Conservation (phyloP, 1,284 basidiomycete species). For the Salmacisia buchloeana region DNA sequence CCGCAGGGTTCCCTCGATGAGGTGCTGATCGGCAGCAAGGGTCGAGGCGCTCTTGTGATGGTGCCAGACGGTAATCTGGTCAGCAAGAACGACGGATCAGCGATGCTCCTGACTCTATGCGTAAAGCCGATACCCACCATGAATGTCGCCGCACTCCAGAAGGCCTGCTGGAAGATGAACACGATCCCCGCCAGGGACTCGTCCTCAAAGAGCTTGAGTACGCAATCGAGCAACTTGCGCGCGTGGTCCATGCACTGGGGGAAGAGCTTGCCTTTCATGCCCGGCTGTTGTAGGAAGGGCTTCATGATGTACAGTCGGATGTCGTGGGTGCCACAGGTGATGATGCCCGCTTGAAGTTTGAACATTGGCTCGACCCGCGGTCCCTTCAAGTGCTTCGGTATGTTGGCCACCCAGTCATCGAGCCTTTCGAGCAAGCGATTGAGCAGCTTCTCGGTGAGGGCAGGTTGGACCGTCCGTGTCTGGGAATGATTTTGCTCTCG, state of each 20-base stretch:
- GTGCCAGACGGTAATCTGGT: conserved; percentile 39
- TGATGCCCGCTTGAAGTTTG: conserved; percentile 27
- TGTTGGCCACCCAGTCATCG: conserved; percentile 35
- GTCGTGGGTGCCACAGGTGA: conserved; percentile 34
- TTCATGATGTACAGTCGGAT: conserved; percentile 42
- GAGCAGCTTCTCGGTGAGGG: conserved; percentile 39
- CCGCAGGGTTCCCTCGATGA: conserved; percentile 33
- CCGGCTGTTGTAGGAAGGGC: conserved; percentile 35
- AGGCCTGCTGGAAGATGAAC: conserved; percentile 39
- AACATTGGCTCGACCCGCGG: conserved; percentile 14
- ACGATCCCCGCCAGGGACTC: conserved; percentile 26
- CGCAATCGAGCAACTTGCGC: conserved; percentile 28
- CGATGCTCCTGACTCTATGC: too few relatives aligned
- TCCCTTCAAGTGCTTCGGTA: conserved; percentile 25
- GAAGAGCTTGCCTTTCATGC: background rate
- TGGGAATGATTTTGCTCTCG: background rate
- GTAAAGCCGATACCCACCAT: conserved; percentile 14
- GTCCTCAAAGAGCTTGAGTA: conserved; percentile 32
- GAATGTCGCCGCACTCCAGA: conserved; percentile 40
- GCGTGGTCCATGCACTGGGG: conserved; percentile 32
- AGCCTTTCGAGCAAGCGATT: conserved; percentile 27
- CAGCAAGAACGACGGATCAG: background rate
- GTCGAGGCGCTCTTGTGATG: conserved; percentile 22
- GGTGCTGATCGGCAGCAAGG: conserved; percentile 29
- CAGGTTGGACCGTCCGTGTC: background rate